Evolutionary conservation across 345 rosid genomes (phyloP), one percentile per base, ranked within the genome.

Genomic region (Lepidium africanum): DNA sequence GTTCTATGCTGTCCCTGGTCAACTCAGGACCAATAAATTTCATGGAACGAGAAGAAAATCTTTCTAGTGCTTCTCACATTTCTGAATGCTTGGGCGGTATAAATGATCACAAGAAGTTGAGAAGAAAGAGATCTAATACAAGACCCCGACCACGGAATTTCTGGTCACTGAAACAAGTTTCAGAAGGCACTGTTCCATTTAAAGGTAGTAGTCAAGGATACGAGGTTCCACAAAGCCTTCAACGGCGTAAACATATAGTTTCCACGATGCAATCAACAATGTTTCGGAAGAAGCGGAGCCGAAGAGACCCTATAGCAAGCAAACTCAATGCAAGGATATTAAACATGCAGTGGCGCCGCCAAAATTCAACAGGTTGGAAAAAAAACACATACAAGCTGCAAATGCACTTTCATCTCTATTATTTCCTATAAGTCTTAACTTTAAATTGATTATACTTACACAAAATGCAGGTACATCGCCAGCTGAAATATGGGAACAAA

Each of bases 261-360:
- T 66, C 48, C 17, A 71, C 21, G 76, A 79, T 61, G 64, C 77
- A 68, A 7, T 15, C 71, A 57, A 76, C 56, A 16, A 36, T 79
- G 54, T 59, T 73, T 30, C 79, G 67, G 70, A 83, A 81, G 64
- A 92, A 92, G 76, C 78, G 85, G 32, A 84, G 86, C 5, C 80
- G 74, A 69, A 77, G 76, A 73, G 61, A 71, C 15, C 4, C 63
- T 35, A 11, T 54, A 54, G 48, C 63, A 43, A 71, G 69, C 48
- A 30, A 42, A 33, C 35, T 61, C 63, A 51, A 71, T 14, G 15
- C 75, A 62, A 71, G 59, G 30, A 35, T 41, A 13, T 16, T 71
- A 23, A n/a, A 36, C 9, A 6, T 42, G 19, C 35, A 61, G 3
- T 57, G 72, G 60, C 50, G 65, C 73, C 67, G 50, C 69, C 42